A percentile compares a stretch with the other conserved stretches of the same genome.
These are phyloP conservation scores for Kodamaea nitidulidarum DNA, from an alignment of 805 yeast species.

Conservation along the genomic window DNA sequence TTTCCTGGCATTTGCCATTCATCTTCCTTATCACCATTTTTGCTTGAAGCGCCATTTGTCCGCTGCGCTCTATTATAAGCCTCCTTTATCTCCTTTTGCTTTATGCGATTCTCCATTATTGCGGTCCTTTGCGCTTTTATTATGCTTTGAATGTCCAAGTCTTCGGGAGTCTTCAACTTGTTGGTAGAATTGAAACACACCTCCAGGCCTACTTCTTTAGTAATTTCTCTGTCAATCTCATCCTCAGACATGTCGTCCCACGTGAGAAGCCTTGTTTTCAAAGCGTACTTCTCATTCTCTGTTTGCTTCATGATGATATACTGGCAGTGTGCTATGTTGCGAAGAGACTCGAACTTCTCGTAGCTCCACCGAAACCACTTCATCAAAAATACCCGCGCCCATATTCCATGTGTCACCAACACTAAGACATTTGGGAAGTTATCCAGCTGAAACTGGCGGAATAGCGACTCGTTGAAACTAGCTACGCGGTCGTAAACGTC, in stretches of 20 bases:
- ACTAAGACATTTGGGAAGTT: constrained; percentile 79
- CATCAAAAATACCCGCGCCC: constrained; percentile 90
- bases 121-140: constrained; percentile 37
- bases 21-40: no score
- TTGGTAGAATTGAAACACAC: constrained; percentile 34
- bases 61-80: constrained; percentile 23
- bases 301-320: constrained; percentile 72
- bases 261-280: constrained; percentile 60
- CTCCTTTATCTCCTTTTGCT: constrained; percentile 40
- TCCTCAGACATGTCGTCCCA: constrained; percentile 62
- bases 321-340: constrained; percentile 82
- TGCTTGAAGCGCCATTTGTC: not conserved
- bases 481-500: constrained; percentile 91
- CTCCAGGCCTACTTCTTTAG: constrained; percentile 34
- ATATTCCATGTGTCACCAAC: constrained; percentile 88
- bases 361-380: constrained; percentile 94
- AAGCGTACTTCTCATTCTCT: constrained; percentile 46
- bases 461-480: constrained; percentile 82
- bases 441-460: constrained; percentile 68
- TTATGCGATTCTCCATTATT: constrained; percentile 34
- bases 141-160: constrained; percentile 35
- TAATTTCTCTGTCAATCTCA: constrained; percentile 35
- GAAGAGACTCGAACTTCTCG: constrained; percentile 79
- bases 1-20: no score
- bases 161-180: constrained; percentile 30